Percentiles rank a stretch among this genome's conserved stretches.
These are phyloP conservation scores for Zasmidium cellare DNA, from an alignment of 2,329 filamentous ascomycete species.

Conservation along the genomic window DNA sequence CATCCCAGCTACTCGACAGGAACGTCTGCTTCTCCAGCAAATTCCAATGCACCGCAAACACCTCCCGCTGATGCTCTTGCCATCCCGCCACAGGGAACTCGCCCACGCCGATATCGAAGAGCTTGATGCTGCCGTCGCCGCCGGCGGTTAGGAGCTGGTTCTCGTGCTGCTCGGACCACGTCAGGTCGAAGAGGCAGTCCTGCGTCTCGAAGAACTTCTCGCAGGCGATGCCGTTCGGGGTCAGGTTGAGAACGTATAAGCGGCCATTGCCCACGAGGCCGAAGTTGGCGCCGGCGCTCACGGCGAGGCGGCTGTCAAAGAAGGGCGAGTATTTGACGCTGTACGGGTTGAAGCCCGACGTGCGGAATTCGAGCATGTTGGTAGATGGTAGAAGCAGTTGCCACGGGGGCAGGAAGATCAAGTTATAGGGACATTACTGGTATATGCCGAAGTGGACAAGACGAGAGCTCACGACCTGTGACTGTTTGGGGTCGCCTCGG, in stretches of 20 bases:
- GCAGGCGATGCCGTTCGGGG: conserved; percentile 76
- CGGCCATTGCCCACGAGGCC: conserved; percentile 95
- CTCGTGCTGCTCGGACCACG: conserved; percentile 96
- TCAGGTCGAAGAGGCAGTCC: conserved; percentile 90
- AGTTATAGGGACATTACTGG: conserved; percentile 7
- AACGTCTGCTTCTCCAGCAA: conserved; percentile 88
- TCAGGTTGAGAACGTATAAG: conserved; percentile 80
- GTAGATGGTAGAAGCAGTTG: neutral
- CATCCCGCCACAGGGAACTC: conserved; percentile 90
- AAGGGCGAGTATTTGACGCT: conserved; percentile 98
- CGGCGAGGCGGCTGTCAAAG: conserved; percentile 90
- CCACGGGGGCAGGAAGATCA: conserved; percentile 1
- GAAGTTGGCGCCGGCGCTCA: conserved; percentile 90
- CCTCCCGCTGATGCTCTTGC: conserved; percentile 89
- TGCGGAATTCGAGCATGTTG: conserved; percentile 89
- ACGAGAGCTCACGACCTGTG: neutral
- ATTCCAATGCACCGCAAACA: conserved; percentile 92
- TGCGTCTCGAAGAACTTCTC: conserved; percentile 95
- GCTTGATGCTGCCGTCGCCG: conserved; percentile 90
- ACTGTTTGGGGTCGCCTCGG: neutral
- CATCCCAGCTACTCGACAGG: conserved; percentile 91
- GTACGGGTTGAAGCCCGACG: conserved; percentile 92
- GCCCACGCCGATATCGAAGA: conserved; percentile 80
- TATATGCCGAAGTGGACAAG: neutral
- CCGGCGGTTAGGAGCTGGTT: conserved; percentile 88